Conservation (phyloP, 495 filamentous ascomycete species). For the Aspergillus mulundensis region DNA sequence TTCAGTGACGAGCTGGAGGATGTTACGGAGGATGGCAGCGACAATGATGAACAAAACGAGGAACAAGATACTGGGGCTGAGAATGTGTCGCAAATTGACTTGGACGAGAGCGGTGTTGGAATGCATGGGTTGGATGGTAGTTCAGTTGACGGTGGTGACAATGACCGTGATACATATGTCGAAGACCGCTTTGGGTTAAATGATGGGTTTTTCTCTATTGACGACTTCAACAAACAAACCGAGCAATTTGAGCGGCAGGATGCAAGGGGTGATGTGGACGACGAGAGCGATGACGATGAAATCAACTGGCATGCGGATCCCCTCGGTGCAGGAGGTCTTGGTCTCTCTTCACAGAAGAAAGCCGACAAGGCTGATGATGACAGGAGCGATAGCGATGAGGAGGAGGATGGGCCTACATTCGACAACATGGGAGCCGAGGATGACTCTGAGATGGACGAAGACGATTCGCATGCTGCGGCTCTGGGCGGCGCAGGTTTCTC, state of each 20-base stretch:
- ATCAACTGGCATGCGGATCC: constrained; percentile 82
- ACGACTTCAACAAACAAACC: constrained; percentile 92
- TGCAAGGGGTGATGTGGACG: constrained; percentile 58
- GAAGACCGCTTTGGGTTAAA: constrained; percentile 69
- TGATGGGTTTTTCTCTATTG: constrained; percentile 97
- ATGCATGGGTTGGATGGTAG: constrained; percentile 21
- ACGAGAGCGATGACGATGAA: constrained; percentile 72
- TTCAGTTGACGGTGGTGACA: constrained; percentile 17
- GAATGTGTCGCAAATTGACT: background rate
- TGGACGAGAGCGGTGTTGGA: constrained; percentile 13
- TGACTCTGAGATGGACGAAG: constrained; percentile 52
- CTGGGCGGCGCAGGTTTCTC: constrained; percentile 44
- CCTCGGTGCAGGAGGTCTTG: constrained; percentile 29
- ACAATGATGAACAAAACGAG: constrained; percentile 26
- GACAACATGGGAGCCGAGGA: constrained; percentile 61
- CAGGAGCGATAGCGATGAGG: constrained; percentile 58
- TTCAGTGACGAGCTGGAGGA: constrained; percentile 36
- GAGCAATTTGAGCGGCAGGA: constrained; percentile 84
- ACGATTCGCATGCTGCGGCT: constrained; percentile 38
- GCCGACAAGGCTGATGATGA: constrained; percentile 27
- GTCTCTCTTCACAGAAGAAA: constrained; percentile 11
- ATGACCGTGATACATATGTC: constrained; percentile 46
- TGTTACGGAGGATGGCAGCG: constrained; percentile 31
- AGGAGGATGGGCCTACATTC: constrained; percentile 73
- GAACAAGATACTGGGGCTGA: constrained; percentile 18